Evolutionary conservation across 2,329 filamentous ascomycete genomes (phyloP).

Genomic region (Xylariaceae sp.): DNA sequence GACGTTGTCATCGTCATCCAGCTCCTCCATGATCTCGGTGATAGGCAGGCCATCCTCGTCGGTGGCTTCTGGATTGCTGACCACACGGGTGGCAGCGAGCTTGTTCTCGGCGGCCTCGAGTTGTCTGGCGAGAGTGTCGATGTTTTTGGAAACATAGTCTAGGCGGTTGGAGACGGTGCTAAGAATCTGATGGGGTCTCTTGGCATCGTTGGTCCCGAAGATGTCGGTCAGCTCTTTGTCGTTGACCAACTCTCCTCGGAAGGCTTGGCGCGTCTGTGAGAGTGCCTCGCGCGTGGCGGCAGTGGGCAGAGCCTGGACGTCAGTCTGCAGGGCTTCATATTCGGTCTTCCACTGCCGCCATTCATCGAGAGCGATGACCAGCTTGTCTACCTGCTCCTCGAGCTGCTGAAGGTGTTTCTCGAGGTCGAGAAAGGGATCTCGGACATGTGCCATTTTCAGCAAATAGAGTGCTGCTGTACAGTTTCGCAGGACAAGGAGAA

Average conservation of each 20-base stretch:
- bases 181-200: constrained; percentile 61
- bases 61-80: constrained; percentile 58
- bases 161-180: constrained; percentile 70
- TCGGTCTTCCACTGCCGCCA: constrained; percentile 92
- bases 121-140: constrained; percentile 59
- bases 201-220: constrained; percentile 43
- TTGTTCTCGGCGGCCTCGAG: constrained; percentile 66
- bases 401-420: constrained; percentile 74
- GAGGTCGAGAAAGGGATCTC: constrained; percentile 61
- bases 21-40: constrained; percentile 86
- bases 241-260: constrained; percentile 63
- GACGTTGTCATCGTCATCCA: constrained; percentile 88
- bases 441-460: constrained; percentile 23
- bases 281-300: constrained; percentile 53
- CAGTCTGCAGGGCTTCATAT: constrained; percentile 85
- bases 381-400: constrained; percentile 70
- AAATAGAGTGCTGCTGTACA: not conserved
- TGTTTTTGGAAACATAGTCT: constrained; percentile 86
- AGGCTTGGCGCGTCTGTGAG: constrained; percentile 54
- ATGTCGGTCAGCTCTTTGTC: constrained; percentile 55
- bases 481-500: too few species aligned
- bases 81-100: constrained; percentile 60
- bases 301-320: constrained; percentile 59
- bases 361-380: constrained; percentile 74
- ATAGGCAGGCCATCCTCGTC: constrained; percentile 73